phyloP scores from a whole-genome alignment of 345 rosid genomes.

The Nephelium lappaceum region DNA sequence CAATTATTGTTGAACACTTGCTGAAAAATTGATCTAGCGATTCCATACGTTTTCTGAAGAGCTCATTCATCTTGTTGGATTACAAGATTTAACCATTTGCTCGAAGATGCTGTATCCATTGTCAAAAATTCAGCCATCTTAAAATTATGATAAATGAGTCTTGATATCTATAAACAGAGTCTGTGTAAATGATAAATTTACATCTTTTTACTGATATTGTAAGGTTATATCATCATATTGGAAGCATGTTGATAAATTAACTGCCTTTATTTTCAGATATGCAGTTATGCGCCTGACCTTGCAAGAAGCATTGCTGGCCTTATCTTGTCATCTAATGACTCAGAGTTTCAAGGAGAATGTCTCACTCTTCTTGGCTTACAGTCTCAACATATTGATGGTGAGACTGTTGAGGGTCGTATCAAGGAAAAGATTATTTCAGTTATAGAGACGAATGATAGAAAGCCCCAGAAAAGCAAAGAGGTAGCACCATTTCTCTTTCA shows the following conservation, averaged over 20 bases:
- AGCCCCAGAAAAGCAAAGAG: conserved; percentile 60
- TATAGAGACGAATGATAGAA: conserved; percentile 64
- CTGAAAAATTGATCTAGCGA: neutral
- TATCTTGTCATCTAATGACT: conserved; percentile 66
- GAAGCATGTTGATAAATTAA: neutral
- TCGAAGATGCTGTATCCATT: neutral
- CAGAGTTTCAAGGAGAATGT: conserved; percentile 77
- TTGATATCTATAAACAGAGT: neutral
- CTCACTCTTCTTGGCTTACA: conserved; percentile 69
- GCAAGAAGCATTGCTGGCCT: conserved; percentile 83
- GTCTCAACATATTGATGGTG: conserved; percentile 35
- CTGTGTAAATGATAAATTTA: neutral
- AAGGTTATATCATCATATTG: neutral
- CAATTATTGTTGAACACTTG: neutral
- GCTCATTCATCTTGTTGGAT: neutral
- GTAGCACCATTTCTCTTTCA: conserved; percentile 59
- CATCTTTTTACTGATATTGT: neutral
- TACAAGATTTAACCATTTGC: neutral
- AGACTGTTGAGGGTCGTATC: conserved; percentile 59
- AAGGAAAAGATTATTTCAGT: conserved; percentile 66
- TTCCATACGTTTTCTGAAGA: neutral
- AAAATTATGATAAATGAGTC: neutral
- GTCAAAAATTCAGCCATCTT: neutral
- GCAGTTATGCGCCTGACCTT: conserved; percentile 84
- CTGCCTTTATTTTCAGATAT: conserved; percentile 47